Conservation (phyloP, 2,329 filamentous ascomycete species). For the Didymella pinodella region DNA sequence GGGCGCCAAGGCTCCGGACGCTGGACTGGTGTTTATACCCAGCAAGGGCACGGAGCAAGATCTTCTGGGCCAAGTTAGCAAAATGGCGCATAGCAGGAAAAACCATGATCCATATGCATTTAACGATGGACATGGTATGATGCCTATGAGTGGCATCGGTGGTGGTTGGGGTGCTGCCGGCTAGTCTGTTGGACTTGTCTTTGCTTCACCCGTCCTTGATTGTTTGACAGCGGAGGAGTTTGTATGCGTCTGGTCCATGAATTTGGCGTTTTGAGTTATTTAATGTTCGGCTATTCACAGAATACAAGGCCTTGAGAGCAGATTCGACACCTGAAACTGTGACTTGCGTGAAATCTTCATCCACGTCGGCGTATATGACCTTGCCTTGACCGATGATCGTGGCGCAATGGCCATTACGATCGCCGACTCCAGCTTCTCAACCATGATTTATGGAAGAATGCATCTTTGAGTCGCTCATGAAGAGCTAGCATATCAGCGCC, state of each 20-base stretch:
- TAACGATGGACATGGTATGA: conserved; percentile 7
- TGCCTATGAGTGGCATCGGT: conserved; percentile 2
- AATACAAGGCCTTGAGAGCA: neutral
- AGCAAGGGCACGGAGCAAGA: conserved; percentile 38
- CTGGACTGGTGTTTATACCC: conserved; percentile 39
- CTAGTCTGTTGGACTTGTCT: neutral
- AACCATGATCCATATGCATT: conserved; percentile 21
- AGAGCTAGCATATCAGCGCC: neutral
- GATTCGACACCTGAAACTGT: conserved; percentile 4
- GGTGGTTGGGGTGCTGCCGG: neutral
- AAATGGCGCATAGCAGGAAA: conserved; percentile 38
- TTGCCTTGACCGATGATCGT: conserved; percentile 8
- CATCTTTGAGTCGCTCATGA: conserved; percentile 5
- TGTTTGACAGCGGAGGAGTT: neutral
- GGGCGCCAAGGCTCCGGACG: conserved; percentile 30
- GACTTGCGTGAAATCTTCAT: conserved; percentile 6
- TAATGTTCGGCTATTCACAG: neutral
- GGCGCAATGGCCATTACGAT: conserved; percentile 2
- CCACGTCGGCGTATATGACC: conserved; percentile 1
- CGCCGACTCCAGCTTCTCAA: conserved; percentile 2
- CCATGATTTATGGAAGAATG: conserved; percentile 1
- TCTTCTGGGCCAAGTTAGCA: conserved; percentile 35
- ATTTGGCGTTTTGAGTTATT: neutral
- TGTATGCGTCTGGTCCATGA: neutral
- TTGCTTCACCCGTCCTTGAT: neutral